phyloP scores from a whole-genome alignment of 352 stramenopile genomes.

The Phytophthora brassicae region DNA sequence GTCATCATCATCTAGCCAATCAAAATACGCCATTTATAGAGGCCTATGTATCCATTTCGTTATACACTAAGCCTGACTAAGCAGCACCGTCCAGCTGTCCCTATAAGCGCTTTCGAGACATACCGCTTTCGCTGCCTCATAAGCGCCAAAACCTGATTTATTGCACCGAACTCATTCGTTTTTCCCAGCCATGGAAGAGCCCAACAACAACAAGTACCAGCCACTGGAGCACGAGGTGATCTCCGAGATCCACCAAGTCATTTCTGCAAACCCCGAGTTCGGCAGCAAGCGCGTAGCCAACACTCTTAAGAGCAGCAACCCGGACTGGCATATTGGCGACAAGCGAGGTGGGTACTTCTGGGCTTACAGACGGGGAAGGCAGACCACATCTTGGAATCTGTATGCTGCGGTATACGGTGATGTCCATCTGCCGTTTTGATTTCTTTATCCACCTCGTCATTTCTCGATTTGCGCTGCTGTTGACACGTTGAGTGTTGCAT shows the following conservation, averaged over 20 bases:
- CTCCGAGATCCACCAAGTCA: constrained; percentile 50
- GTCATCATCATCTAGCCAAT: not conserved
- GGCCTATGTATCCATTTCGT: not conserved
- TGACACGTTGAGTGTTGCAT: constrained; percentile 16
- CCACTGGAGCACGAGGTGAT: constrained; percentile 69
- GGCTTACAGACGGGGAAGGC: constrained; percentile 1
- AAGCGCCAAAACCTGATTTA: constrained; percentile 25
- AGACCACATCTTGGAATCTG: constrained; percentile 6
- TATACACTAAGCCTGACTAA: constrained; percentile 1
- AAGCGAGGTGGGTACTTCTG: constrained; percentile 55
- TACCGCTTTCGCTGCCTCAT: not conserved
- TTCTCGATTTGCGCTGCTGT: not conserved
- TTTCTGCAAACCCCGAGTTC: constrained; percentile 66
- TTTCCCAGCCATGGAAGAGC: constrained; percentile 30
- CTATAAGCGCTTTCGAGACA: not conserved
- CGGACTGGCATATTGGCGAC: constrained; percentile 68
- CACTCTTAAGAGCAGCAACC: constrained; percentile 64
- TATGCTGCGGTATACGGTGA: constrained; percentile 8
- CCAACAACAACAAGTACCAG: constrained; percentile 43
- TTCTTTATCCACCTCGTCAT: too few species aligned
- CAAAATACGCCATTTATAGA: not conserved
- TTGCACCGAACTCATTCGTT: constrained; percentile 7
- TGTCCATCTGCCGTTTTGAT: not conserved
- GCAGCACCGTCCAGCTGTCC: not conserved
- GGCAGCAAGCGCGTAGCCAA: constrained; percentile 67